These are phyloP conservation scores for Komagataella ulmi DNA, from an alignment of 805 yeast species.

Conservation along the genomic window DNA sequence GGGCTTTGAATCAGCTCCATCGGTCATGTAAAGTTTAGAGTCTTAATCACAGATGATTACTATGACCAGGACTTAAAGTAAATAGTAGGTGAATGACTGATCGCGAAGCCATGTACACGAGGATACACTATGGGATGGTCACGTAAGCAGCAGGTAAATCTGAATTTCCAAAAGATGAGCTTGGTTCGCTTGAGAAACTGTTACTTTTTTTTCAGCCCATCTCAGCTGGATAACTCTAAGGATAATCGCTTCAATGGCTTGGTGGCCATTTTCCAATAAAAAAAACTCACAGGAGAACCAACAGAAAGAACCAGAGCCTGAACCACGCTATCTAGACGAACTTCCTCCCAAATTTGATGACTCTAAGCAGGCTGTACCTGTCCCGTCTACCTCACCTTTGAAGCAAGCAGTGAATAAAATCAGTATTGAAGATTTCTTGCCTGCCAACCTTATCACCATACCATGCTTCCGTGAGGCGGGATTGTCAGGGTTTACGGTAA, in stretches of 20 bases:
- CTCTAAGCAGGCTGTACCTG: slow-evolving; percentile 5
- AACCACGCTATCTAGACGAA: slow-evolving; percentile 30
- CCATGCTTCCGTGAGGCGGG: slow-evolving; percentile 80
- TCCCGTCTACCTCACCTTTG: slow-evolving; percentile 17
- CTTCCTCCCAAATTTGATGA: slow-evolving; percentile 36
- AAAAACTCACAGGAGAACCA: not conserved
- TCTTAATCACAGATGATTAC: not conserved
- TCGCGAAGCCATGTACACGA: not conserved
- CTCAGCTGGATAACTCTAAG: not conserved
- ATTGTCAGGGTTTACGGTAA: slow-evolving; percentile 57
- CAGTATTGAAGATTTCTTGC: slow-evolving; percentile 33
- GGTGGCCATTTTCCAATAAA: not conserved
- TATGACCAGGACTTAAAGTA: not conserved
- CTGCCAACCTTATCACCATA: slow-evolving; percentile 37
- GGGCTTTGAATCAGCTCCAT: not conserved
- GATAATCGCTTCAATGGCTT: not conserved
- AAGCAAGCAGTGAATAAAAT: slow-evolving; percentile 28
- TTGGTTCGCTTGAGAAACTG: not conserved
- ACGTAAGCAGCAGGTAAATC: not conserved
- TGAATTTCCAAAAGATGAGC: not conserved
- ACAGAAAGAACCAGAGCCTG: not conserved
- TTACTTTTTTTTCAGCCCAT: not conserved
- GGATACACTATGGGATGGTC: not conserved
- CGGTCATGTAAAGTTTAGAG: not conserved
- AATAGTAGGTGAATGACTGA: not conserved